A percentile compares a stretch with the other conserved stretches of the same genome.
These are phyloP conservation scores for Nemania sp. DNA, from an alignment of 2,329 filamentous ascomycete species.

Conservation along the genomic window DNA sequence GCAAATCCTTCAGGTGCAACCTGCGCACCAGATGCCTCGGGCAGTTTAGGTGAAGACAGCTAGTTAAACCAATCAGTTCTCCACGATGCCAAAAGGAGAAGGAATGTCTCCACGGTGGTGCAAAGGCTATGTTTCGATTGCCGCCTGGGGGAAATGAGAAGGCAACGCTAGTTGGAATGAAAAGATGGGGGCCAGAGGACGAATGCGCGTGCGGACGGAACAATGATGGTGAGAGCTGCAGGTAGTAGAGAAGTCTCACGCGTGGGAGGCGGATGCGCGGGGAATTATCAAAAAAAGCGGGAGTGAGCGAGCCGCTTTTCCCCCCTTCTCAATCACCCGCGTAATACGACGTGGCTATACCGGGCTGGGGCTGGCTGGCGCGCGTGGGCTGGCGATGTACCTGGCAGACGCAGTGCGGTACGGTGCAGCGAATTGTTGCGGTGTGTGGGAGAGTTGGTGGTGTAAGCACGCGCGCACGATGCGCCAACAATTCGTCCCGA, in stretches of 20 bases:
- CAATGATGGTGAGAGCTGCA: conserved; percentile 33
- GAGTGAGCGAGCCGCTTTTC: conserved; percentile 48
- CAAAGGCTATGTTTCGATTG: conserved; percentile 11
- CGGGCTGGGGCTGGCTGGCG: conserved; percentile 39
- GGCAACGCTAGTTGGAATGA: conserved; percentile 38
- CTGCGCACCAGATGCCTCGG: conserved; percentile 15
- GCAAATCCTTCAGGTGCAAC: conserved; percentile 15
- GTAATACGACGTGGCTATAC: conserved; percentile 47
- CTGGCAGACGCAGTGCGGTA: conserved; percentile 39
- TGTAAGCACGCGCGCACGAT: conserved; percentile 48
- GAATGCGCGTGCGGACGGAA: conserved; percentile 32
- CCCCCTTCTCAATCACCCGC: conserved; percentile 44
- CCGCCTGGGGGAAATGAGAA: conserved; percentile 21
- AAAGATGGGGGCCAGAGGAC: conserved; percentile 39
- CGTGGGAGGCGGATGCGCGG: conserved; percentile 45
- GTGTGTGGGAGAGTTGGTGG: conserved; percentile 45
- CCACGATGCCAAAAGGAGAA: not conserved
- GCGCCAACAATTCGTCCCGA: conserved; percentile 42
- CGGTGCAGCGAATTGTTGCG: conserved; percentile 41
- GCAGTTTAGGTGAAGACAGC: conserved; percentile 12
- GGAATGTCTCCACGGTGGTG: conserved; percentile 13
- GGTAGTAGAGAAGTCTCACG: conserved; percentile 35
- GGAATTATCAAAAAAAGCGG: conserved; percentile 45
- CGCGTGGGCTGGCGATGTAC: conserved; percentile 38
- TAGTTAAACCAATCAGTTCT: conserved; percentile 17